Conservation (phyloP, 345 rosid species). For the Trapa incisa region DNA sequence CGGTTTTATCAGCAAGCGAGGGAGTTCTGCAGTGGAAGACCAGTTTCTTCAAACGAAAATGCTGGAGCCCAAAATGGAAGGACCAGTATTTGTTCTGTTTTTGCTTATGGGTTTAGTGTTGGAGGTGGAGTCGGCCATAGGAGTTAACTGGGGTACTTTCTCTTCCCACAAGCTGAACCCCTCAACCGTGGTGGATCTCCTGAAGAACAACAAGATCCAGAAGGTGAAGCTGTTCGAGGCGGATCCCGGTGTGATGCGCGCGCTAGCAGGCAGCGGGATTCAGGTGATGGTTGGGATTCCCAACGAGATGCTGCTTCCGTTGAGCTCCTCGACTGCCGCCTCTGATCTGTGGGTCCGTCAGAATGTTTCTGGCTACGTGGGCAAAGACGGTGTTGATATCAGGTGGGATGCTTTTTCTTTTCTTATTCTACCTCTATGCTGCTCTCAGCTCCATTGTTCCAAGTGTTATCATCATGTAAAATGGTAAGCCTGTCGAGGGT, state of each 20-base stretch:
- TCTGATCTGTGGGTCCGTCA: constrained; percentile 74
- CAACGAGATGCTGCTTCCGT: constrained; percentile 52
- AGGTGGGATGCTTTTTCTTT: constrained; percentile 29
- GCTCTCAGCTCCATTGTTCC: constrained; percentile 2
- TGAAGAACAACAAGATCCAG: constrained; percentile 55
- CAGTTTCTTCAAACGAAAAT: constrained; percentile 9
- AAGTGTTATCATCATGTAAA: background rate
- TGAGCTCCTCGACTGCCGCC: constrained; percentile 40
- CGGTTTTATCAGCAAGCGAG: background rate
- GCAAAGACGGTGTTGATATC: constrained; percentile 71
- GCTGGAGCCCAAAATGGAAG: constrained; percentile 12
- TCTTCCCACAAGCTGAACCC: constrained; percentile 62
- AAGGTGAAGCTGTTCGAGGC: constrained; percentile 87
- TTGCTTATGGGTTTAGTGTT: constrained; percentile 12
- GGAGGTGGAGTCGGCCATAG: constrained; percentile 50
- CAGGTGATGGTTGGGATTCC: constrained; percentile 86
- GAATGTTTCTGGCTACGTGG: constrained; percentile 60
- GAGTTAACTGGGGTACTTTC: constrained; percentile 89
- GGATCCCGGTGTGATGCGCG: constrained; percentile 43
- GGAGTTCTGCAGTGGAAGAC: background rate
- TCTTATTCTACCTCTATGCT: background rate
- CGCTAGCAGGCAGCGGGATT: constrained; percentile 70
- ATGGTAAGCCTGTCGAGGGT: background rate
- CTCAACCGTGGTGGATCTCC: constrained; percentile 85
- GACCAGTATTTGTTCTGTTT: constrained; percentile 8